Base-by-base conservation (phyloP, 2,329 filamentous ascomycete genomes). In the Colletotrichum graminicola region DNA sequence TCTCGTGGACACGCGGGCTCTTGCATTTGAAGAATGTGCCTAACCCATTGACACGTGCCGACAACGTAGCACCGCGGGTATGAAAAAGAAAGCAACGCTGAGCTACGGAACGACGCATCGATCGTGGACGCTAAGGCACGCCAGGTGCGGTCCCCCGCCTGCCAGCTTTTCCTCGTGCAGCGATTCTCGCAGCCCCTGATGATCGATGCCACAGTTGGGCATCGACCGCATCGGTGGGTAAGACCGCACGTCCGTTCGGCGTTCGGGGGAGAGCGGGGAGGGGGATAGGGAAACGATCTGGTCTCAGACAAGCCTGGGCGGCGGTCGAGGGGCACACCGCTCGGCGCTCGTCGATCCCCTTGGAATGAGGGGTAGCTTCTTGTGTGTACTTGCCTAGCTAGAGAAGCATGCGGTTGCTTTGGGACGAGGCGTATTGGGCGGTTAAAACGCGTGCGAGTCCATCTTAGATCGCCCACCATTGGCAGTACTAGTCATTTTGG, bases 151-250 rank as follows among this genome's bases (percentile, higher is more conserved):
- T 18, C 54, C 64, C 26, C 69, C 52, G 69, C 65, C 68, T 71
- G 59, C 65, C 65, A 68, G 52, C 29, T 71, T 69, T 32, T 59
- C n/a, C 59, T 43, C 52, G 59, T 72, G 60, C 54, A 68, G 66
- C 29, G 60, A 64, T 51, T 69, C 41, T 32, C 45, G 29, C 18
- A n/a, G 66, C 65, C 69, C 69, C 69, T 72, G 69, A 72, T 72
- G 69, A 72, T 72, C 69, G 69, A 72, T 72, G 69, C 66, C 52
- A 64, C 45, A 63, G 69, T 55, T 60, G 69, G 66, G 36, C 65
- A 72, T 72, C 66, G 69, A 72, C 69, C 59, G 39, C 39, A 68
- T 64, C 66, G 69, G 66, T 54, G 65, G 66, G 26, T 67, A 51
- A 67, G 36, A 57, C 55, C 36, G 55, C 55, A 57, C 14, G 56